Evolutionary conservation across 306 rosid species (phyloP), one percentile per base, ranked within the genome.

Genomic region (Pachyrhizus erosus): DNA sequence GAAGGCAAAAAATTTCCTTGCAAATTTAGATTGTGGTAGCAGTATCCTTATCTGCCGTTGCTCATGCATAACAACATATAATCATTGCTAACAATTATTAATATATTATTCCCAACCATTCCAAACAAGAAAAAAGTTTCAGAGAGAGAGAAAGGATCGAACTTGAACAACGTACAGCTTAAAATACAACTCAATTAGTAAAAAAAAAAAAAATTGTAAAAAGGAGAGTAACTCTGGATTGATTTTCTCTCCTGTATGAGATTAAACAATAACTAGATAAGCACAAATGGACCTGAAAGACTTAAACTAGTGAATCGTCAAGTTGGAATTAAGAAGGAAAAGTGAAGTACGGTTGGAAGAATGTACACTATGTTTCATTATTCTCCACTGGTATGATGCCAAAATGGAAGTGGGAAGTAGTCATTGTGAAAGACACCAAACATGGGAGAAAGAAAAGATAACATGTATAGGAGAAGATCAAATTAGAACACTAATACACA

Each of bases 1-100:
- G 82, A 54, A 33, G 6, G 98, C 98, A 83, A 91, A 94, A 80
- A 14, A 78, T 80, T 94, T 91, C 87, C 98, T 90, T 55, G 94
- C 69, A 7, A 94, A 74, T 88, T 89, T 83, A 9, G 94, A 83
- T 52, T 87, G 91, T 15, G 97, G 97, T 7, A 90, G 57, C 87
- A 84, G 5, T 80, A 72, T 76, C 88, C 76, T 87, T 66, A 92
- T 89, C 99, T 94, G 93, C 77, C 77, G 60, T 83, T 79, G 45
- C 34, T 42, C 77, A 80, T 62, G 77, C 62, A 76, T 48, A 69
- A 64, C 6, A 26, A 64, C 61, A 58, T 23, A 31, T 60, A 60
- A 2, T 52, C 75, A 49, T 60, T 57, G 34, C 18, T 14, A 42
- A 57, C 42, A 79, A 73, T 34, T 62, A 54, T 52, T 34, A 39